Evolutionary conservation across 768 basidiomycete species (phyloP).

Genomic region (Lanmaoa rubissima): DNA sequence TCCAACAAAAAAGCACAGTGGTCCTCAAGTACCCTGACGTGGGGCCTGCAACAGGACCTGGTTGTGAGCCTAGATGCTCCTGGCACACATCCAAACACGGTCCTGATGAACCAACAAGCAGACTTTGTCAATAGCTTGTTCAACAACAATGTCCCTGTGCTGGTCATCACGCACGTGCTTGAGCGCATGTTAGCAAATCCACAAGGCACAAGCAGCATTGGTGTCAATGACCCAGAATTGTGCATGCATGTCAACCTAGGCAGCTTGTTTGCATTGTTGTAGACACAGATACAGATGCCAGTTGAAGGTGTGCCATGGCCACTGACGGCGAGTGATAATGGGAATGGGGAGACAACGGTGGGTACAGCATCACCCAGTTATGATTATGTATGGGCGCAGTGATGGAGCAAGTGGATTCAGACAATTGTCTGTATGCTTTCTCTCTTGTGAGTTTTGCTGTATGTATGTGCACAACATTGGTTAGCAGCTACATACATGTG

Average conservation of each 20-base stretch:
- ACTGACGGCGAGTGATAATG: conserved; percentile 40
- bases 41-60: background rate
- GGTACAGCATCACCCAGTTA: conserved; percentile 27
- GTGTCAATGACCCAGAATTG: conserved; percentile 15
- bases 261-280: background rate
- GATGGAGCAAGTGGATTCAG: background rate
- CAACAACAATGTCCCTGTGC: conserved; percentile 26
- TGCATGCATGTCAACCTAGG: background rate
- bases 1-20: conserved; percentile 15
- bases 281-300: background rate
- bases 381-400: conserved; percentile 15
- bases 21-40: background rate
- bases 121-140: conserved; percentile 27
- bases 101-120: conserved; percentile 23
- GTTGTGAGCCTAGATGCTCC: background rate
- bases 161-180: conserved; percentile 25
- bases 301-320: conserved; percentile 23
- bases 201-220: conserved; percentile 9
- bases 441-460: background rate
- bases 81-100: background rate
- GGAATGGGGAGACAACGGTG: conserved; percentile 29
- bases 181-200: conserved; percentile 27
- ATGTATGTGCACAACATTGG: background rate
- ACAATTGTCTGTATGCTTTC: background rate
- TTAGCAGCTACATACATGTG: background rate